These are phyloP conservation scores for Leucosporidium creatinivorum DNA, from an alignment of 768 basidiomycete genomes.

Conservation along the genomic window DNA sequence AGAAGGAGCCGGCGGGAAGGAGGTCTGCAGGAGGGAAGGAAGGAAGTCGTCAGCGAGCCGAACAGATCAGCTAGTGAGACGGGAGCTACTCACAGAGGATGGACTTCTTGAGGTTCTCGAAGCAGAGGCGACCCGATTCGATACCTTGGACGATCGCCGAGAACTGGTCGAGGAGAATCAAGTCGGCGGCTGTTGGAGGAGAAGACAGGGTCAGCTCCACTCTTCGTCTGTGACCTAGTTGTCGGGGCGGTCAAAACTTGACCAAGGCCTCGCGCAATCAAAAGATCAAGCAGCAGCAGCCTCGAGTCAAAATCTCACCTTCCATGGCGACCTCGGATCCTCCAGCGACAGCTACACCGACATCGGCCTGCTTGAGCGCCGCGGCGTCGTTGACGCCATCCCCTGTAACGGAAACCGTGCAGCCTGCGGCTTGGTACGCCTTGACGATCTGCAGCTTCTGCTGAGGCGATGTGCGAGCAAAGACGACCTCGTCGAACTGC, in stretches of 20 bases:
- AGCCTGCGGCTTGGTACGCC: slow-evolving; percentile 50
- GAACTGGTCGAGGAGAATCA: slow-evolving; percentile 43
- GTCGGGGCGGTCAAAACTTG: too few relatives aligned
- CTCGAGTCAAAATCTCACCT: too few relatives aligned
- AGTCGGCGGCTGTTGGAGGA: too few relatives aligned
- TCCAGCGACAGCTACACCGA: slow-evolving; percentile 54
- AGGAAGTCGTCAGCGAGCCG: too few relatives aligned
- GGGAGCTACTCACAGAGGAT: slow-evolving; percentile 1
- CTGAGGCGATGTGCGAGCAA: slow-evolving; percentile 58
- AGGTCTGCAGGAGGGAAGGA: slow-evolving; percentile 2
- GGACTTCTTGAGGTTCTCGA: slow-evolving; percentile 52
- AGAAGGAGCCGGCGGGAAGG: slow-evolving; percentile 52
- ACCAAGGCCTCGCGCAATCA: too few relatives aligned
- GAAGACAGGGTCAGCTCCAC: too few relatives aligned
- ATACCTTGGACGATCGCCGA: slow-evolving; percentile 42
- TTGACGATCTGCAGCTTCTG: slow-evolving; percentile 62
- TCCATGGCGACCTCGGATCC: slow-evolving; percentile 33
- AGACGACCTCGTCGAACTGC: slow-evolving; percentile 46
- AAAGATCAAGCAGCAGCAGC: too few relatives aligned
- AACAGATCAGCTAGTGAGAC: too few relatives aligned
- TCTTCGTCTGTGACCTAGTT: too few relatives aligned
- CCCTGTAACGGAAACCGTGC: slow-evolving; percentile 59
- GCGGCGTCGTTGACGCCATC: slow-evolving; percentile 61
- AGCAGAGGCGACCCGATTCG: slow-evolving; percentile 49
- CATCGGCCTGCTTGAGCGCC: slow-evolving; percentile 55